These are phyloP conservation scores for Closterium sp. DNA, from an alignment of 139 green algal species.

Conservation along the genomic window DNA sequence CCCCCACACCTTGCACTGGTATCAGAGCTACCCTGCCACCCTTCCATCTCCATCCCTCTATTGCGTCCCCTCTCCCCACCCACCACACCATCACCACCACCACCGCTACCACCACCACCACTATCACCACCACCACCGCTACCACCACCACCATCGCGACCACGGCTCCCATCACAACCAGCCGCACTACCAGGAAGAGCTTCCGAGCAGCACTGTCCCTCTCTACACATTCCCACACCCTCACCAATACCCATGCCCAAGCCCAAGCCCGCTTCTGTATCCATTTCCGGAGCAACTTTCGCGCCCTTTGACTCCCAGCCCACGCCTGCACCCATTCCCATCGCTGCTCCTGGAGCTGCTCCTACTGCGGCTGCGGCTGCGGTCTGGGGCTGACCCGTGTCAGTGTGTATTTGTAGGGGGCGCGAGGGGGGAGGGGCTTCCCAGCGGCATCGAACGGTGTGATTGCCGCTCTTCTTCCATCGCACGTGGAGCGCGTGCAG, in stretches of 20 bases:
- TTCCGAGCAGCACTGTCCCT: neutral
- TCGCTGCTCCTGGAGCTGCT: neutral
- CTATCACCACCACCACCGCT: neutral
- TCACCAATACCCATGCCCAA: neutral
- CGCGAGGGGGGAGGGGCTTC: neutral
- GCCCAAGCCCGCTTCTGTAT: neutral
- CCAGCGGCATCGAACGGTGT: slow-evolving; percentile 89
- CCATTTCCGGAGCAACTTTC: neutral
- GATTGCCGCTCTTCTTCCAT: slow-evolving; percentile 93
- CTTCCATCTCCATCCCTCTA: neutral
- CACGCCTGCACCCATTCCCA: neutral
- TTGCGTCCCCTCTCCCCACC: neutral
- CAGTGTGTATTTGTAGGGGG: neutral
- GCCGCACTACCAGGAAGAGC: neutral
- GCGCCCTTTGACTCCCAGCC: neutral
- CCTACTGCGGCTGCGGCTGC: neutral
- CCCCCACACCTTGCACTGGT: neutral
- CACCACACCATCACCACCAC: neutral
- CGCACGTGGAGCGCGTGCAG: slow-evolving; percentile 59
- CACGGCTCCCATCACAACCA: neutral
- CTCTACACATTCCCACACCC: neutral
- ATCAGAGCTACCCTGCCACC: neutral
- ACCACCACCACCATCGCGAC: neutral
- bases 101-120: neutral
- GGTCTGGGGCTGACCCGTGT: neutral